phyloP scores from a whole-genome alignment of 805 yeast genomes.

The Barnettozyma salicaria region DNA sequence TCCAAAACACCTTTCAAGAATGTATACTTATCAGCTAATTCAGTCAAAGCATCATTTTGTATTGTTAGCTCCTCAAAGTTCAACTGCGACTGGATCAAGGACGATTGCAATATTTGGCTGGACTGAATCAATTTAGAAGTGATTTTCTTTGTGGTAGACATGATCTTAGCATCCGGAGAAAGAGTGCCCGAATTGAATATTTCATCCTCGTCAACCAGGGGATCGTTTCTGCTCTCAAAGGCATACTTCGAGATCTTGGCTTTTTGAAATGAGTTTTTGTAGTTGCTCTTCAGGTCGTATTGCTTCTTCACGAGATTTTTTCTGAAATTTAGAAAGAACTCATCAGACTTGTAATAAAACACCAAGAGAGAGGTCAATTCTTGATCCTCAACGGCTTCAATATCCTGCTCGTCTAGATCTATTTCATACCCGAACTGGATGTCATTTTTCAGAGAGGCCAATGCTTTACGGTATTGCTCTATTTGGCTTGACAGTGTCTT shows the following conservation, averaged over 20 bases:
- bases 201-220: background rate
- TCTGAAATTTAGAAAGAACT: constrained; percentile 17
- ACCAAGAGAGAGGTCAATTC: constrained; percentile 1
- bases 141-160: constrained; percentile 24
- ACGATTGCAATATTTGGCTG: constrained; percentile 21
- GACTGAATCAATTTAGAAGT: constrained; percentile 23
- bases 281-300: constrained; percentile 9
- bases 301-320: constrained; percentile 17
- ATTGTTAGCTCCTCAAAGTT: constrained; percentile 23
- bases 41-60: constrained; percentile 19
- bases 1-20: constrained; percentile 17
- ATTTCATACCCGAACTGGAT: constrained; percentile 20
- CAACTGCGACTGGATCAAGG: constrained; percentile 23
- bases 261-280: constrained; percentile 7
- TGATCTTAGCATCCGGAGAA: constrained; percentile 20
- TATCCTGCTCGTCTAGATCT: constrained; percentile 3
- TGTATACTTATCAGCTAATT: constrained; percentile 18
- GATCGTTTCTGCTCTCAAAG: background rate
- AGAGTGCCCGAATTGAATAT: constrained; percentile 1
- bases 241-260: constrained; percentile 9
- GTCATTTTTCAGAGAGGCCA: constrained; percentile 12
- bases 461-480: constrained; percentile 14
- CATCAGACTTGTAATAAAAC: constrained; percentile 11
- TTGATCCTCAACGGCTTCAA: background rate
- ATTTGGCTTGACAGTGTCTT: constrained; percentile 14